Base-by-base conservation (phyloP, 2,329 filamentous ascomycete genomes). In the Camillea tinctor region DNA sequence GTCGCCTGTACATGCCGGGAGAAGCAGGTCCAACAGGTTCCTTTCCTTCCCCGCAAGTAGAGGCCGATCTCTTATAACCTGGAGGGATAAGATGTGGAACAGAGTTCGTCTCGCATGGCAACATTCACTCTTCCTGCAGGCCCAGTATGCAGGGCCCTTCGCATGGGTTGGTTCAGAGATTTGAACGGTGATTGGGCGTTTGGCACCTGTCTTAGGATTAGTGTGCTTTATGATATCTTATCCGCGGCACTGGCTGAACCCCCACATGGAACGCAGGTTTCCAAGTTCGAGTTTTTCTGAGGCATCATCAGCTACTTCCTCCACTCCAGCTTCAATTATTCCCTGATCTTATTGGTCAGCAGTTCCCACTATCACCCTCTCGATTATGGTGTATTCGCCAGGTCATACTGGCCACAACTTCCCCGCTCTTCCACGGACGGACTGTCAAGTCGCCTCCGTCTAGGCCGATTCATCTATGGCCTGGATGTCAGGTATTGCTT, bases 1-100 rank as follows among this genome's bases (percentile, higher is more conserved):
- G 59, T 64, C 65, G 65, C 63, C 62, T 67, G 58, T 60, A 65
- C 65, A 67, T 67, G 50, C 65, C 63, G 19, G 65, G 61, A 65
- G 65, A 54, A 67, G 65, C 60, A 67, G 13, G 36, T 44, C 36
- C 26, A 30, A 11, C 26, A 30, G 26, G 26, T 30, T 11, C 26
- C 2, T 17, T 44, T 44, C 11, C 36, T 44, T 44, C 36, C 36
- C 36, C 36, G 36, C 36, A 44, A 44, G 36, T 5, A 44, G 17
- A 44, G 36, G n/a, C n/a, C 36, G 13, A 44, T 44, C 36, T 44
- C 36, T 44, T 44, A 7, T n/a, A 11, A 44, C 11, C 36, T 44
- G 36, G 36, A 15, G 11, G 50, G 50, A 24, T 51, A 24, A 51
- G 50, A 13, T 24, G 50, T 22, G 50, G 50, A 24, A 24, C 19